These are phyloP conservation scores for Huntiella moniliformis DNA, from an alignment of 2,329 filamentous ascomycete genomes.

Conservation along the genomic window DNA sequence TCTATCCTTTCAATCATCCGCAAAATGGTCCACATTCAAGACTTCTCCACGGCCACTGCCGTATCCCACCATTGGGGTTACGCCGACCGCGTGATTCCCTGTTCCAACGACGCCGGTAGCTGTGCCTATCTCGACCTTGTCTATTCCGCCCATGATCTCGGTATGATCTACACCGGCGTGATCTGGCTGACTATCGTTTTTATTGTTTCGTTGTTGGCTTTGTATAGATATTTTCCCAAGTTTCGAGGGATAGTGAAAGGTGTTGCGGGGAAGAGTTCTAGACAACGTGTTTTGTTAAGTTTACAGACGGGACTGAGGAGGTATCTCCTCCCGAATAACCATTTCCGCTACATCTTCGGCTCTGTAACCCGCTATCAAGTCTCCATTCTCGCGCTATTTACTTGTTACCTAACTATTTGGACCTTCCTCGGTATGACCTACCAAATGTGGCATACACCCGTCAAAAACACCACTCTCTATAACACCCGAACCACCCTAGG, in stretches of 20 bases:
- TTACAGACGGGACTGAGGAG: slow-evolving; percentile 20
- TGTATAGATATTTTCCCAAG: slow-evolving; percentile 1
- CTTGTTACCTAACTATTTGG: slow-evolving; percentile 46
- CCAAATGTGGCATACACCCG: slow-evolving; percentile 49
- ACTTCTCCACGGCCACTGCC: slow-evolving; percentile 19
- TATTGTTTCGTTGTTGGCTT: slow-evolving; percentile 26
- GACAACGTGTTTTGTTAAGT: slow-evolving; percentile 3
- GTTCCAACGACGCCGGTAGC: slow-evolving; percentile 27
- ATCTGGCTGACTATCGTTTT: slow-evolving; percentile 29
- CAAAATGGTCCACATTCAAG: slow-evolving; percentile 29
- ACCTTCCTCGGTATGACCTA: slow-evolving; percentile 52
- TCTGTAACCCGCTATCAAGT: slow-evolving; percentile 51
- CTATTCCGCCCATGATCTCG: slow-evolving; percentile 29
- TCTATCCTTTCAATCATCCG: too few relatives aligned
- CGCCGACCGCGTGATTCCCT: slow-evolving; percentile 25
- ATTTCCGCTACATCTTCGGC: slow-evolving; percentile 39
- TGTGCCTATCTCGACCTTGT: slow-evolving; percentile 33
- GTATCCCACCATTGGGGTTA: slow-evolving; percentile 29
- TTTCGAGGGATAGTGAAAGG: slow-evolving; percentile 9
- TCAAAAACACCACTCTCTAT: slow-evolving; percentile 35
- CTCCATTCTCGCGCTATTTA: slow-evolving; percentile 36
- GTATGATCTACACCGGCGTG: slow-evolving; percentile 32
- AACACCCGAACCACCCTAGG: slow-evolving; percentile 49
- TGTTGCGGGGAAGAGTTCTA: slow-evolving; percentile 1
- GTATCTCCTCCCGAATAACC: slow-evolving; percentile 42